Percentiles rank a stretch among this genome's conserved stretches.
These are phyloP conservation scores for Apiotrichum montevideense DNA, from an alignment of 1,284 basidiomycete species.

Conservation along the genomic window DNA sequence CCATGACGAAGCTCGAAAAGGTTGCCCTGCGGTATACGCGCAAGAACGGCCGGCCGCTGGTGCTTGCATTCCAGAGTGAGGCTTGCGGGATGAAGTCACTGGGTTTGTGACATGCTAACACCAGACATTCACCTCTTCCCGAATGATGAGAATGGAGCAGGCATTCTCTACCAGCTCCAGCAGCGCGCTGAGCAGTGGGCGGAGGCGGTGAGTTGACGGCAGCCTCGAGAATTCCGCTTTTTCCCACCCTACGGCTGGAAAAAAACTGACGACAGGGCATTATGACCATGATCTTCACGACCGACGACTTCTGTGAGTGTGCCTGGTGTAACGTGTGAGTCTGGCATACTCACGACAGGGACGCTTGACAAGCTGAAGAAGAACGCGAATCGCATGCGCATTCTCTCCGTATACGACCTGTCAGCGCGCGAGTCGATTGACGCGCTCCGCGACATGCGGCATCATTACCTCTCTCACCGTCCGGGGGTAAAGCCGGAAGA, in stretches of 20 bases:
- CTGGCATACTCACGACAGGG: conserved; percentile 47
- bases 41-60: conserved; percentile 59
- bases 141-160: conserved; percentile 68
- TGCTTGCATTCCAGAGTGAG: conserved; percentile 62
- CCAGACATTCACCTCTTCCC: conserved; percentile 64
- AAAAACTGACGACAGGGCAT: conserved; percentile 52
- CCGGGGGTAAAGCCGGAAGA: not conserved
- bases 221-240: too few relatives aligned
- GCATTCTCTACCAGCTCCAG: conserved; percentile 73
- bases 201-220: conserved; percentile 57
- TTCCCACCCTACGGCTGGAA: conserved; percentile 6
- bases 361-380: conserved; percentile 50
- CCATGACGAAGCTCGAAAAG: conserved; percentile 77
- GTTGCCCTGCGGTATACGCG: conserved; percentile 63
- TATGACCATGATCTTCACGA: conserved; percentile 69
- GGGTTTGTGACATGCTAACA: not conserved
- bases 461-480: conserved; percentile 26
- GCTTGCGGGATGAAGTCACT: not conserved
- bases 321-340: not conserved
- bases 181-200: conserved; percentile 79
- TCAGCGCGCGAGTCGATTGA: conserved; percentile 57
- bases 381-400: conserved; percentile 66
- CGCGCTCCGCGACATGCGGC: conserved; percentile 57
- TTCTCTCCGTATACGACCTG: conserved; percentile 69
- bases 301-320: conserved; percentile 64